Evolutionary conservation across 2,329 filamentous ascomycete species (phyloP).

Genomic region (Aureobasidium sp.): DNA sequence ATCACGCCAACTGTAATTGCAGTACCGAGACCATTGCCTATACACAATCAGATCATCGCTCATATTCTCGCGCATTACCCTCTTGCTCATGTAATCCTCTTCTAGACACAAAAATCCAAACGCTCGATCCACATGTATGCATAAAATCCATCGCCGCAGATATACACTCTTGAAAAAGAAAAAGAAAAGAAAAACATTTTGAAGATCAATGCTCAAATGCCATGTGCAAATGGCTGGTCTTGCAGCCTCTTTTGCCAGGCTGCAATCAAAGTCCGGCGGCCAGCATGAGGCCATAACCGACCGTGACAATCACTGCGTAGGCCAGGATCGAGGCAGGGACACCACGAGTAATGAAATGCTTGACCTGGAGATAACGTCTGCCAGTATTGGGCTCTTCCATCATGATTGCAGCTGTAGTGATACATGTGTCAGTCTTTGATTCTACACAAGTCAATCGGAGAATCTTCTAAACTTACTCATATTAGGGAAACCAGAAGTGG

Average conservation of each 20-base stretch:
- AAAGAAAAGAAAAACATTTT: no score
- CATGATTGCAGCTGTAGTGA: constrained; percentile 81
- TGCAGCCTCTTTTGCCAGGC: not conserved
- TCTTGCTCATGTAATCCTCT: not conserved
- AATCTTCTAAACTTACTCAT: constrained; percentile 73
- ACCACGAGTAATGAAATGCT: constrained; percentile 91
- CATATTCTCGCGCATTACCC: no score
- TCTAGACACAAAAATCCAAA: constrained; percentile 14
- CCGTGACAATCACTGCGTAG: constrained; percentile 71
- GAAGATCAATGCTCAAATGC: not conserved
- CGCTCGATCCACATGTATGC: not conserved
- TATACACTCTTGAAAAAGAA: not conserved
- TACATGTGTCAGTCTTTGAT: constrained; percentile 10
- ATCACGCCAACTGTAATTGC: no score
- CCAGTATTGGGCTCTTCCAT: constrained; percentile 91
- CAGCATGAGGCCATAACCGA: constrained; percentile 88
- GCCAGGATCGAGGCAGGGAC: constrained; percentile 80
- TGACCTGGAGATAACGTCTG: constrained; percentile 82
- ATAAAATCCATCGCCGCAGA: not conserved
- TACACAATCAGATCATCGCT: not conserved
- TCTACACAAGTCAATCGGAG: not conserved
- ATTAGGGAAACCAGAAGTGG: constrained; percentile 94
- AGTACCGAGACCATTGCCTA: no score
- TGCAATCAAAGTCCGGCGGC: constrained; percentile 48
- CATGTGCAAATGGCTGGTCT: not conserved